A percentile compares a stretch with the other conserved stretches of the same genome.
Conservation (phyloP, 306 rosid species). For the Dalbergia cochinchinensis region DNA sequence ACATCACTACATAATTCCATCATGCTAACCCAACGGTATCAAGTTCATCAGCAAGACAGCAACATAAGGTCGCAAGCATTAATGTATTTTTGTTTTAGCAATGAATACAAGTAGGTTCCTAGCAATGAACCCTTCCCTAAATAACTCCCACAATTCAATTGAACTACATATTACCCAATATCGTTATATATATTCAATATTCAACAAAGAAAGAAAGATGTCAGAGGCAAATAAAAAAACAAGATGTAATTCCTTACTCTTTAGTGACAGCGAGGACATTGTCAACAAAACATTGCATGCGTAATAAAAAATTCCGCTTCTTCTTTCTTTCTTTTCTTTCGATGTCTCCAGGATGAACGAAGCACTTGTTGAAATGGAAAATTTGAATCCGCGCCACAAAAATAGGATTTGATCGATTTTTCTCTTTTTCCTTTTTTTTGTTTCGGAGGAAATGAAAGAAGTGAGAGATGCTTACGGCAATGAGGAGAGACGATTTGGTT, state of each 20-base stretch:
- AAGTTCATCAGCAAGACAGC: neutral
- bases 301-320: conserved; percentile 34
- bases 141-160: no score
- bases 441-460: no score
- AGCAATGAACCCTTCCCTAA: no score
- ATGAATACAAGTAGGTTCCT: no score
- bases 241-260: conserved; percentile 63
- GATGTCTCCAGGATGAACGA: neutral
- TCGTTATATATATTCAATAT: neutral
- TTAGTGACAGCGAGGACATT: conserved; percentile 73
- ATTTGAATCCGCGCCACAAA: neutral
- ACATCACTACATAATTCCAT: neutral
- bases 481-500: neutral
- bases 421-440: no score
- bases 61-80: neutral
- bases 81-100: no score
- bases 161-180: no score
- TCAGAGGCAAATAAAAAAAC: neutral
- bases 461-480: no score
- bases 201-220: neutral
- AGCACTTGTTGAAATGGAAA: neutral
- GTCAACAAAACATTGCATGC: conserved; percentile 81
- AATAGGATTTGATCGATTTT: neutral
- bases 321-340: no score
- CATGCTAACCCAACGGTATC: neutral